A percentile compares a stretch with the other conserved stretches of the same genome.
Conservation (phyloP, 345 rosid species). For the Eucalyptus regnans region DNA sequence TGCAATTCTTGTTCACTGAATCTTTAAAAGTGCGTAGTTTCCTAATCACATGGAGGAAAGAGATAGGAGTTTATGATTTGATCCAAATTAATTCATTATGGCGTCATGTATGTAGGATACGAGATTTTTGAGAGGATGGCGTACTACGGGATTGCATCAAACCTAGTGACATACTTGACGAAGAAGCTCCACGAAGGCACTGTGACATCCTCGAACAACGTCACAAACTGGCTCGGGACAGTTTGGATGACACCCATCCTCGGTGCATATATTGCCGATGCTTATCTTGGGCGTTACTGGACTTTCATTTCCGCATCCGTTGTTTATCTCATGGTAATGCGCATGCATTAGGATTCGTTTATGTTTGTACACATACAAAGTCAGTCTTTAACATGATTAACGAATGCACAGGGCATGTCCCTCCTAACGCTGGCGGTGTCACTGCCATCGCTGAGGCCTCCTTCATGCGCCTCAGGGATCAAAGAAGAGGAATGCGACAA, state of each 20-base stretch:
- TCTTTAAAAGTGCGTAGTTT: neutral
- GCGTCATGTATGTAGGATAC: neutral
- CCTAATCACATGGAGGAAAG: neutral
- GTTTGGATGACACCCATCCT: conserved; percentile 1
- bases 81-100: neutral
- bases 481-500: conserved; percentile 10
- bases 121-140: neutral
- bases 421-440: conserved; percentile 41
- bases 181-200: neutral
- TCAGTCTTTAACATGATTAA: neutral
- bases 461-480: conserved; percentile 21
- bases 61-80: neutral
- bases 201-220: neutral
- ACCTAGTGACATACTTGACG: neutral
- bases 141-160: conserved; percentile 44
- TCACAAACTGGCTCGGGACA: neutral
- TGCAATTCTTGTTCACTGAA: neutral
- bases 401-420: conserved; percentile 38
- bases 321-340: conserved; percentile 26
- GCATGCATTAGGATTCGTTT: neutral
- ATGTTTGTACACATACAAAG: neutral
- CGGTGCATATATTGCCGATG: conserved; percentile 57
- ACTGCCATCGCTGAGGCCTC: conserved; percentile 28
- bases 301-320: conserved; percentile 35
- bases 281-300: conserved; percentile 50